phyloP scores from a whole-genome alignment of 2,329 filamentous ascomycete species.

The Fusarium cyanostomum region DNA sequence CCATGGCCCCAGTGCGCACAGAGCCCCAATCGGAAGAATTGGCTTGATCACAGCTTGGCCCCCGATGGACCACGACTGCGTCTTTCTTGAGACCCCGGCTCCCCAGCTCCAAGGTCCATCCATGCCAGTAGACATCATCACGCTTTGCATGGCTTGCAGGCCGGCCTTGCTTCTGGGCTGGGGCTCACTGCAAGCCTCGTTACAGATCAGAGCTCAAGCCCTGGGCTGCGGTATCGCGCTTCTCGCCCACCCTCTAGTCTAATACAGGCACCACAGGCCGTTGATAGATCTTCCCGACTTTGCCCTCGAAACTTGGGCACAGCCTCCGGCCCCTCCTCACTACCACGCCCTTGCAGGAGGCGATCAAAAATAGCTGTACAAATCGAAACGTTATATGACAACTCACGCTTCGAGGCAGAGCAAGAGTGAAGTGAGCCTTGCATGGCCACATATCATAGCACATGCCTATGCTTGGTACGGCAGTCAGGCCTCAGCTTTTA shows the following conservation, averaged over 20 bases:
- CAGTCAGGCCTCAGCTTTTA: background rate
- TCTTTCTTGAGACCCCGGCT: conserved; percentile 17
- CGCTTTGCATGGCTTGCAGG: conserved; percentile 26
- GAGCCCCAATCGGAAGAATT: conserved; percentile 47
- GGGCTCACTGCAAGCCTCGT: conserved; percentile 11
- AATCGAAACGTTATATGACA: conserved; percentile 1
- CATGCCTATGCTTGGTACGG: background rate
- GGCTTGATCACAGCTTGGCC: conserved; percentile 35
- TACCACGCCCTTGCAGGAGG: background rate
- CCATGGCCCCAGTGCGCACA: conserved; percentile 30
- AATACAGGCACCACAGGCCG: background rate
- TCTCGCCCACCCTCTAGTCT: background rate
- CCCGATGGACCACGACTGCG: conserved; percentile 19
- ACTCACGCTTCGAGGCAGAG: conserved; percentile 7
- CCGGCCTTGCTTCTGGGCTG: conserved; percentile 5
- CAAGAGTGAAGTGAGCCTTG: conserved; percentile 9
- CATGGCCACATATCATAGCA: background rate
- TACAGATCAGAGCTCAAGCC: conserved; percentile 1
- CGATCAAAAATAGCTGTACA: conserved; percentile 13
- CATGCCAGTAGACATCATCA: conserved; percentile 36
- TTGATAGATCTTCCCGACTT: conserved; percentile 4
- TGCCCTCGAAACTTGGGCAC: conserved; percentile 21
- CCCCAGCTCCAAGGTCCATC: conserved; percentile 35
- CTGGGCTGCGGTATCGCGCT: conserved; percentile 2
- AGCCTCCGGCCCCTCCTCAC: conserved; percentile 26